Evolutionary conservation across 2,329 filamentous ascomycete genomes (phyloP).

Genomic region (Arachnopeziza araneosa): DNA sequence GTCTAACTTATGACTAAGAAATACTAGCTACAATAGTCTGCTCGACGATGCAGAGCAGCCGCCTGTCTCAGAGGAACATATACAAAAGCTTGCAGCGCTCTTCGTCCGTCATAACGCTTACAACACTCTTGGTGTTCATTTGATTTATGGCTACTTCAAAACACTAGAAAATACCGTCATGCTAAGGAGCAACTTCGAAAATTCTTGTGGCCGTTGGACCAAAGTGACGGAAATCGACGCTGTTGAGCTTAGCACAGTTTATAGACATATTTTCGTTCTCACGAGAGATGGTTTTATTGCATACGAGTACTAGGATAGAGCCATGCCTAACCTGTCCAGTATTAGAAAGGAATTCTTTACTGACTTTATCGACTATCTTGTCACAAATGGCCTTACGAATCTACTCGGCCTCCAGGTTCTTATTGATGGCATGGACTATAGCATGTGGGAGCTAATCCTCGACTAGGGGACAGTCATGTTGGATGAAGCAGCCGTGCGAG

Average conservation of each 20-base stretch:
- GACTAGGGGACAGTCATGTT: slow-evolving; percentile 13
- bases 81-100: slow-evolving; percentile 11
- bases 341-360: slow-evolving; percentile 9
- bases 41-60: slow-evolving; percentile 11
- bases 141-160: slow-evolving; percentile 24
- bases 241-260: not conserved
- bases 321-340: not conserved
- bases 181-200: slow-evolving; percentile 21
- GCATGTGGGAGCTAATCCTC: slow-evolving; percentile 10
- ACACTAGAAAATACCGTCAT: slow-evolving; percentile 21
- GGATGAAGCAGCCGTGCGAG: slow-evolving; percentile 3
- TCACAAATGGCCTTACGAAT: slow-evolving; percentile 13
- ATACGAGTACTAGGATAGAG: not conserved
- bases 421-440: slow-evolving; percentile 1
- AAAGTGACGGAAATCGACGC: slow-evolving; percentile 16
- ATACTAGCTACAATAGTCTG: slow-evolving; percentile 8
- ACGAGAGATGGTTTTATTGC: not conserved
- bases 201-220: slow-evolving; percentile 17
- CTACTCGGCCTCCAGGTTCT: slow-evolving; percentile 15
- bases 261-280: not conserved
- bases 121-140: slow-evolving; percentile 16
- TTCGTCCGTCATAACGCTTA: slow-evolving; percentile 15
- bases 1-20: not conserved
- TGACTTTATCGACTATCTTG: slow-evolving; percentile 10
- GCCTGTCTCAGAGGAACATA: slow-evolving; percentile 9